Evolutionary conservation across 1,284 basidiomycete genomes (phyloP).

Genomic region (Ustilago curta): DNA sequence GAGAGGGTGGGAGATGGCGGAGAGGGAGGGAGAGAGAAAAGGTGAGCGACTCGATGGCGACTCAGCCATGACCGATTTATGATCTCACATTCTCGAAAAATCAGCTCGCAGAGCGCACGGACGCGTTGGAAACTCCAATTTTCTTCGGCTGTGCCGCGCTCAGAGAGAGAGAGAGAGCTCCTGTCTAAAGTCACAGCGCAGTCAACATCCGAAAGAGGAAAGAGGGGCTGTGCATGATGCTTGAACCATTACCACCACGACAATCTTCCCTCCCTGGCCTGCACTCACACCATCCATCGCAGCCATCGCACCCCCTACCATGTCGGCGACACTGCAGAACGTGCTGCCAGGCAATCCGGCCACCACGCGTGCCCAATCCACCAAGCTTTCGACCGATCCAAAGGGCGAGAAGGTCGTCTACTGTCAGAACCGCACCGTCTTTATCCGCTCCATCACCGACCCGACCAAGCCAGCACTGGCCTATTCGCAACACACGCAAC

Average conservation of each 20-base stretch:
- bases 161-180: neutral
- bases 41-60: constrained; percentile 12
- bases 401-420: constrained; percentile 83
- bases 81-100: neutral
- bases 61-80: neutral
- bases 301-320: constrained; percentile 6
- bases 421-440: constrained; percentile 84
- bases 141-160: constrained; percentile 12
- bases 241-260: neutral
- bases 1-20: neutral
- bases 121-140: no score
- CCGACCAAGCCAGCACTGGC: constrained; percentile 66
- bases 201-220: neutral
- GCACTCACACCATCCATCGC: neutral
- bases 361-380: constrained; percentile 76
- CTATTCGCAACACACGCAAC: constrained; percentile 85
- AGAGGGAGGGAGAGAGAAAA: neutral
- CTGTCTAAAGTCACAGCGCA: constrained; percentile 3
- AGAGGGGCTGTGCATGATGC: constrained; percentile 17
- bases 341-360: constrained; percentile 60
- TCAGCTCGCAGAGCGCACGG: constrained; percentile 1
- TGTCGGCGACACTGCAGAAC: constrained; percentile 46
- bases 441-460: constrained; percentile 71
- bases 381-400: constrained; percentile 80
- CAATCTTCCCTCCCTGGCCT: neutral